Base-by-base conservation (phyloP, 768 basidiomycete genomes). In the Boletus subparvulus region DNA sequence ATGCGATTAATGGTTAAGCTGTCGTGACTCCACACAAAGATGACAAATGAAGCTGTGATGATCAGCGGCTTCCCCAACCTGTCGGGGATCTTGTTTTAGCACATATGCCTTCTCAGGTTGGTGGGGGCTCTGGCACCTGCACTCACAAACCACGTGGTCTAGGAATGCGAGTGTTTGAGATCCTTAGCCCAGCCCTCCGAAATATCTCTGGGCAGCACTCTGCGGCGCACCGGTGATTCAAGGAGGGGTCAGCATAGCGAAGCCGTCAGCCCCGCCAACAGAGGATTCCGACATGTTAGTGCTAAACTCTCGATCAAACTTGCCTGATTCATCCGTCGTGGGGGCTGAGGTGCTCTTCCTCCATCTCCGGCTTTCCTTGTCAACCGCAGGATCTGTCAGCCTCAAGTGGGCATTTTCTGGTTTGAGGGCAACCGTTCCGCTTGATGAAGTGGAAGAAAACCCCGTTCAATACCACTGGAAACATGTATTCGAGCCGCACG, bases 241-340 rank as follows among this genome's bases (percentile, higher is more conserved):
- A 33, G 52, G 3, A 47, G 6, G 60, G 7, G 36, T 54, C 32
- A 64, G 52, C 11, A 62, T 66, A 32, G 52, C 58, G 30, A 42
- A 64, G 36, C 54, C 47, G 8, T 55, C 57, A 24, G 53, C 28
- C 8, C 50, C 30, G 13, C 65, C 58, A 6, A 56, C n/a, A 17
- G 56, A 68, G 28, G 60, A 62, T 35, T 68, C 62, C 8, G 56
- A 62, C 12, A 60, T 67, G 24, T 43, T 61, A 11, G 65, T 67
- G 16, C 58, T 67, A n/a, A 59, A 45, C 24, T 64, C 58, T 9
- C 59, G 67, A 17, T 60, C 56, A 6, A 61, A 59, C 33, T 50
- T 47, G 11, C 39, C 40, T 26, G 48, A 55, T 42, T 17, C 56
- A 16, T 48, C 51, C 1, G 7, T 8, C 2, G 43, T 45, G 3